Evolutionary conservation across 345 rosid species (phyloP).

Genomic region (Hypericum perforatum): DNA sequence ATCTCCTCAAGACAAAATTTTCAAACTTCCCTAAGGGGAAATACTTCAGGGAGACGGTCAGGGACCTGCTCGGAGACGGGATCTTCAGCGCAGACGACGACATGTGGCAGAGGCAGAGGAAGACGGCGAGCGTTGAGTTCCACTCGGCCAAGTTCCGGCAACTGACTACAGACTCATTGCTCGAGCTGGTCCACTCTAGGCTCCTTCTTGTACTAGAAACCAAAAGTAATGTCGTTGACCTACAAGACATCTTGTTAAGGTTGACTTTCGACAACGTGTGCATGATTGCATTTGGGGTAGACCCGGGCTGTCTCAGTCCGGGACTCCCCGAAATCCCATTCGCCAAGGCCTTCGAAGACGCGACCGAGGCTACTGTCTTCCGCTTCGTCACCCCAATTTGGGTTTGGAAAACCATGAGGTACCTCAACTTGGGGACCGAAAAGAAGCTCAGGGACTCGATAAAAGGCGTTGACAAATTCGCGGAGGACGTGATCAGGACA

Average conservation of each 20-base stretch:
- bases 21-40: constrained; percentile 65
- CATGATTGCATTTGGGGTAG: constrained; percentile 52
- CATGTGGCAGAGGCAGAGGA: constrained; percentile 59
- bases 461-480: constrained; percentile 49
- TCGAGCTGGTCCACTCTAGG: constrained; percentile 45
- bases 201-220: constrained; percentile 38
- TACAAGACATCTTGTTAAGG: constrained; percentile 62
- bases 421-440: constrained; percentile 48
- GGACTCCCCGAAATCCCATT: constrained; percentile 56
- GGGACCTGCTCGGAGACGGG: constrained; percentile 58
- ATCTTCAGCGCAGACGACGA: constrained; percentile 58
- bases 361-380: constrained; percentile 51
- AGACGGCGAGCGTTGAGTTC: constrained; percentile 41
- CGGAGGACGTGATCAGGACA: constrained; percentile 28
- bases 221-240: constrained; percentile 40
- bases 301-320: constrained; percentile 54
- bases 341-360: constrained; percentile 71
- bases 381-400: constrained; percentile 59
- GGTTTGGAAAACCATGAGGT: constrained; percentile 63
- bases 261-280: constrained; percentile 76
- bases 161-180: constrained; percentile 37
- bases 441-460: constrained; percentile 42
- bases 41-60: constrained; percentile 47
- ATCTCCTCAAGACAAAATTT: constrained; percentile 58
- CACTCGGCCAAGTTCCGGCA: constrained; percentile 47